phyloP scores from a whole-genome alignment of 768 basidiomycete species.

The Dacryopinax spathularia region DNA sequence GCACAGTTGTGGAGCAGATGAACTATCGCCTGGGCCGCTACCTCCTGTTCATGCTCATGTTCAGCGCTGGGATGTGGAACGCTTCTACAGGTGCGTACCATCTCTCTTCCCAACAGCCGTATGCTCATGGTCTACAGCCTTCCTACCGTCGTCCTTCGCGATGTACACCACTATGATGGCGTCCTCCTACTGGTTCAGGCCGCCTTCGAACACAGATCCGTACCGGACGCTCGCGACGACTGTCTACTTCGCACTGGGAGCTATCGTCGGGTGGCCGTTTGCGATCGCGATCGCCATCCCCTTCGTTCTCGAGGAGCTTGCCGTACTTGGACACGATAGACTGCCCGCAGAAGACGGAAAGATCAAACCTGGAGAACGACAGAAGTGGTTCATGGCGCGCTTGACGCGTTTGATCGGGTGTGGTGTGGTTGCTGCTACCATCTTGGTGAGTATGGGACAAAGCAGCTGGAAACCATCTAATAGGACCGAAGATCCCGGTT shows the following conservation, averaged over 20 bases:
- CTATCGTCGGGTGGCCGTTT: constrained; percentile 94
- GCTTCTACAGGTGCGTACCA: constrained; percentile 55
- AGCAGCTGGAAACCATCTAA: not conserved
- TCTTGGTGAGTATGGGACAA: constrained; percentile 39
- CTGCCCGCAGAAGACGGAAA: constrained; percentile 13
- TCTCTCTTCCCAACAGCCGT: constrained; percentile 4
- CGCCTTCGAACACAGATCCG: constrained; percentile 39
- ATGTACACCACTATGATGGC: constrained; percentile 82
- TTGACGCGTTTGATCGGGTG: constrained; percentile 43
- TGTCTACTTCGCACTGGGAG: constrained; percentile 60
- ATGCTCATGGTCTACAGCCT: constrained; percentile 37
- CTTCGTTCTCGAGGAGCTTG: constrained; percentile 80
- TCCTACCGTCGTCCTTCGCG: constrained; percentile 88
- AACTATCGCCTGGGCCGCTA: constrained; percentile 90
- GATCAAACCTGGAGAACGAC: constrained; percentile 33
- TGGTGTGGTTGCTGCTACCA: constrained; percentile 40
- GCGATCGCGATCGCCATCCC: constrained; percentile 75
- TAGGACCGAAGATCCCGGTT: constrained; percentile 57
- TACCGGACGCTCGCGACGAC: constrained; percentile 52
- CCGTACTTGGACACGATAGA: constrained; percentile 54
- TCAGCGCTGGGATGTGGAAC: constrained; percentile 91
- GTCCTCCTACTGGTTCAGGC: constrained; percentile 46
- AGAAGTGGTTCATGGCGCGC: constrained; percentile 46
- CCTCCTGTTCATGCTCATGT: constrained; percentile 68
- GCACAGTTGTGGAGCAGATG: constrained; percentile 62